Evolutionary conservation across 1,284 basidiomycete genomes (phyloP).

Genomic region (Microstroma glucosiphilum): DNA sequence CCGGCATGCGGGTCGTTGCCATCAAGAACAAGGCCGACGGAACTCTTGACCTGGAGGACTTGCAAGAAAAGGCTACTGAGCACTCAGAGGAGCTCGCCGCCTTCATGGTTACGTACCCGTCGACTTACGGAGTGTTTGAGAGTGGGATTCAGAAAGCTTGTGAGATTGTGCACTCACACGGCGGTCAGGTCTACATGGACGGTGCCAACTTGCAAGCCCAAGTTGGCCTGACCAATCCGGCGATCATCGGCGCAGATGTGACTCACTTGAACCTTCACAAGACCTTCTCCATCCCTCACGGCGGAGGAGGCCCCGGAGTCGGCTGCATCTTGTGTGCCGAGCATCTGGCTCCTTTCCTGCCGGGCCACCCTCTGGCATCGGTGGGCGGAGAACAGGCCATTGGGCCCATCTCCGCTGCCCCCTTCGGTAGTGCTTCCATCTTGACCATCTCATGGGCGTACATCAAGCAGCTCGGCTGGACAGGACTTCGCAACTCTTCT

Average conservation of each 20-base stretch:
- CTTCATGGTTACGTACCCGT: conserved; percentile 76
- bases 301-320: conserved; percentile 91
- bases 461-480: conserved; percentile 78
- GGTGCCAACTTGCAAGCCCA: conserved; percentile 92
- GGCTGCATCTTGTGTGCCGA: conserved; percentile 90
- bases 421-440: conserved; percentile 89
- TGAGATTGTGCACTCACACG: conserved; percentile 85
- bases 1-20: conserved; percentile 88
- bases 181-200: conserved; percentile 95
- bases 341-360: conserved; percentile 90
- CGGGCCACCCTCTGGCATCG: conserved; percentile 73
- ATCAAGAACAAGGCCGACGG: conserved; percentile 83
- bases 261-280: conserved; percentile 98
- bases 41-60: conserved; percentile 78
- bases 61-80: conserved; percentile 78
- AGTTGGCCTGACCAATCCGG: conserved; percentile 90
- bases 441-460: conserved; percentile 90
- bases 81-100: conserved; percentile 87
- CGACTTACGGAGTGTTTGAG: conserved; percentile 96
- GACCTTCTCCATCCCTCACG: conserved; percentile 91
- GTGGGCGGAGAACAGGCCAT: conserved; percentile 70
- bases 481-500: conserved; percentile 76
- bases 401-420: conserved; percentile 80
- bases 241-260: conserved; percentile 89
- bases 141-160: conserved; percentile 84